Conservation (phyloP, 176 grass and related monocot species). For the Ananas comosus region DNA sequence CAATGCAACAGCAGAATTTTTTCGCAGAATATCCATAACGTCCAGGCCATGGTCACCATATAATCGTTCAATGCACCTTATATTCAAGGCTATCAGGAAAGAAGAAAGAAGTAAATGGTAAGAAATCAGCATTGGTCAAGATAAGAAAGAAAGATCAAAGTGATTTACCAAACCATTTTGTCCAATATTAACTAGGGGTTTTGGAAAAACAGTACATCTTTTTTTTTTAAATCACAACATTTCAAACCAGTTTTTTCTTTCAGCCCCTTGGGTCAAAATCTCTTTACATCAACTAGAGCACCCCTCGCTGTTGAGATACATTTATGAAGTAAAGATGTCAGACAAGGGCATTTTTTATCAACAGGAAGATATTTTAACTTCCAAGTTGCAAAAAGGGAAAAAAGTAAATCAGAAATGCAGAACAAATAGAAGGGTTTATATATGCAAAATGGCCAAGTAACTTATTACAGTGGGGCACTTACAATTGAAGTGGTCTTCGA, state of each 20-base stretch:
- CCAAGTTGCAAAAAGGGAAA: slow-evolving; percentile 9
- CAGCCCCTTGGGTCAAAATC: too few species aligned
- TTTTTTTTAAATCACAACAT: too few species aligned
- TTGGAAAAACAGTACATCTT: too few species aligned
- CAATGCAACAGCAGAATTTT: slow-evolving; percentile 68
- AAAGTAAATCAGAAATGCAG: neutral
- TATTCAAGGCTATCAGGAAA: slow-evolving; percentile 49
- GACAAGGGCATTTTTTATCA: slow-evolving; percentile 12
- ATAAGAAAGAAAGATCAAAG: neutral
- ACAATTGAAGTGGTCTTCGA: slow-evolving; percentile 79
- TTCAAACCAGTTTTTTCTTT: too few species aligned
- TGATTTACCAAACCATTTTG: neutral
- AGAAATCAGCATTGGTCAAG: neutral
- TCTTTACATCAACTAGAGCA: too few species aligned
- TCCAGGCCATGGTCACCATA: slow-evolving; percentile 97
- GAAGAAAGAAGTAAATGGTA: neutral
- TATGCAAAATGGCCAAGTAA: neutral
- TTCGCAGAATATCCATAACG: slow-evolving; percentile 85
- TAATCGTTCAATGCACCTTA: slow-evolving; percentile 82
- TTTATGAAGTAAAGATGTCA: neutral
- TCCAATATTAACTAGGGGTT: neutral
- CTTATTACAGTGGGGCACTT: slow-evolving; percentile 19
- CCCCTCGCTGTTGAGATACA: neutral
- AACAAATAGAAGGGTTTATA: too few species aligned
- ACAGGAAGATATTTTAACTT: slow-evolving; percentile 7